Percentiles rank a stretch among this genome's conserved stretches.
Evolutionary conservation across 345 rosid genomes (phyloP).

Genomic region (Zanthoxylum bungeanum): DNA sequence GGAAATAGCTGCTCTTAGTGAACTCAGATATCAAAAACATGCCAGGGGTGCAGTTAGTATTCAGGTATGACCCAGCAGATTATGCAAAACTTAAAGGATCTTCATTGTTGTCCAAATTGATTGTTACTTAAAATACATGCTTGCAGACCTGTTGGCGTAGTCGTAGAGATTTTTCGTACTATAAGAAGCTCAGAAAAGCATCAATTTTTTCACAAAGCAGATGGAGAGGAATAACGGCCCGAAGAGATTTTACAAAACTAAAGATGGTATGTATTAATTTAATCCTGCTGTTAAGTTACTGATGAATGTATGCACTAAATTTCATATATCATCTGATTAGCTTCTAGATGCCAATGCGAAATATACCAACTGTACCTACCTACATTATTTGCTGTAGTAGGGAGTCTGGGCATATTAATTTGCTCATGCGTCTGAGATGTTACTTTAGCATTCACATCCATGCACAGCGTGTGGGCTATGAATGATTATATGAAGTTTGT

Average conservation of each 20-base stretch:
- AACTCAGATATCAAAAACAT: conserved; percentile 31
- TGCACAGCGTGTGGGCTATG: neutral
- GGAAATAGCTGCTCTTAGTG: conserved; percentile 43
- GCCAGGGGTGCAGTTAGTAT: conserved; percentile 43
- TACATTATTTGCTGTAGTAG: neutral
- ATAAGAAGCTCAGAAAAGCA: conserved; percentile 41
- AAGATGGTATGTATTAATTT: conserved; percentile 34
- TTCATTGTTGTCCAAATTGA: conserved; percentile 8
- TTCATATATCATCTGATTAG: neutral
- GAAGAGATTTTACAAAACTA: conserved; percentile 24
- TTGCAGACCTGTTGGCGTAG: conserved; percentile 61
- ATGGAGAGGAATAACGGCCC: conserved; percentile 34
- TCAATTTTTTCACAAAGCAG: conserved; percentile 37
- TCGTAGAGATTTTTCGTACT: conserved; percentile 39
- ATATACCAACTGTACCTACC: neutral
- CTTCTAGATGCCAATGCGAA: conserved; percentile 9
- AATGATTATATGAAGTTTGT: neutral
- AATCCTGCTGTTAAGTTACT: conserved; percentile 4
- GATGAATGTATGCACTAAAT: neutral
- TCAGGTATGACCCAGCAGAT: conserved; percentile 41
- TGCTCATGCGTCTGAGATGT: conserved; percentile 1
- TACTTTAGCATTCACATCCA: neutral
- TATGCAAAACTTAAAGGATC: conserved; percentile 2
- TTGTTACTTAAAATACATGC: conserved; percentile 14
- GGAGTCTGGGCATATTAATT: neutral